Evolutionary conservation across 352 stramenopile genomes (phyloP).

Genomic region (Pythium oligandrum): DNA sequence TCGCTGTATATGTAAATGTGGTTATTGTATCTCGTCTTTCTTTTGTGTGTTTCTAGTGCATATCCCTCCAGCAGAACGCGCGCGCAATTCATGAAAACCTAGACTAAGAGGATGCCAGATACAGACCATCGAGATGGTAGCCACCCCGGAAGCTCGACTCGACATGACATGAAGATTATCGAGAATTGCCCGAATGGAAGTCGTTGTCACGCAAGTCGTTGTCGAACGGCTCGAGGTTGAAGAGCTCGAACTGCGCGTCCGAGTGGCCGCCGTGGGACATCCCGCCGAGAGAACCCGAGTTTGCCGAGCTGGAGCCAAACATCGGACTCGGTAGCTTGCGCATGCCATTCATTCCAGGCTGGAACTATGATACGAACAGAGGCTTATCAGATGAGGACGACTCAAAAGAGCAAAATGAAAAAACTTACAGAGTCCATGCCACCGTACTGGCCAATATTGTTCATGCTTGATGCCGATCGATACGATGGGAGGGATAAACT

Average conservation of each 20-base stretch:
- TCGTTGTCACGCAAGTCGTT: constrained; percentile 16
- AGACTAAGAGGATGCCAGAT: too few species aligned
- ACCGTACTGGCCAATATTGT: constrained; percentile 28
- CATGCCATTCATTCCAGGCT: constrained; percentile 11
- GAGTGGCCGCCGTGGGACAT: constrained; percentile 3
- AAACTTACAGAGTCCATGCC: constrained; percentile 54
- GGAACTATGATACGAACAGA: constrained; percentile 4
- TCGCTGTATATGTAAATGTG: too few species aligned
- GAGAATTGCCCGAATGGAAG: constrained; percentile 12
- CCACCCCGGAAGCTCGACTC: background rate
- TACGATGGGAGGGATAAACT: constrained; percentile 31
- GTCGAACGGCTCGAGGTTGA: constrained; percentile 28
- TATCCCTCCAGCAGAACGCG: too few species aligned
- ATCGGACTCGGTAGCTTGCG: constrained; percentile 16
- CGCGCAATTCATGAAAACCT: too few species aligned
- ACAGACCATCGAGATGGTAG: too few species aligned
- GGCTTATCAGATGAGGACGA: background rate
- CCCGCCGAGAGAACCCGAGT: constrained; percentile 6
- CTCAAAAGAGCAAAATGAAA: constrained; percentile 1
- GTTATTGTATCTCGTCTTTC: too few species aligned
- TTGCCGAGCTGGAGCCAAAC: constrained; percentile 3
- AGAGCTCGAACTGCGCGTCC: constrained; percentile 24
- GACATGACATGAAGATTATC: constrained; percentile 4
- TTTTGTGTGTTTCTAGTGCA: too few species aligned
- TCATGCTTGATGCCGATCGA: constrained; percentile 36